Percentiles rank a stretch among this genome's conserved stretches.
phyloP scores from a whole-genome alignment of 2,329 filamentous ascomycete species.

The Claviceps digitariae region DNA sequence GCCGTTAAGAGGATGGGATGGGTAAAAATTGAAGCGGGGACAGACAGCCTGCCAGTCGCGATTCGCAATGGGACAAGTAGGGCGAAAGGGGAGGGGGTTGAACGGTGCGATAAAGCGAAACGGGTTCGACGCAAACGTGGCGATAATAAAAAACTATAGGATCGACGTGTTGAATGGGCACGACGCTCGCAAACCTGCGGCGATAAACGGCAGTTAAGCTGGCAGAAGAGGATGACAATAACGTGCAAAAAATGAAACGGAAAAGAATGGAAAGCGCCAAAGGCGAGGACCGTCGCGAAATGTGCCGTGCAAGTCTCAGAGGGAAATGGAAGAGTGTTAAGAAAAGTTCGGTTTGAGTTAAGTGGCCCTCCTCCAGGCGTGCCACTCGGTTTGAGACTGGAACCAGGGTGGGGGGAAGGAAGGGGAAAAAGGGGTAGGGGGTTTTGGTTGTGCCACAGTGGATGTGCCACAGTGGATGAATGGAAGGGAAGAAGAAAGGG shows the following conservation, averaged over 20 bases:
- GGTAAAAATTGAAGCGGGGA: not conserved
- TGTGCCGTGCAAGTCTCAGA: not conserved
- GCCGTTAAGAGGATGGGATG: not conserved
- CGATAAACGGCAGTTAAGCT: not conserved
- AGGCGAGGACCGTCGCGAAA: not conserved
- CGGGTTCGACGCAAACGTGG: not conserved
- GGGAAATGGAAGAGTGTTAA: not conserved
- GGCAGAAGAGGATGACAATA: not conserved
- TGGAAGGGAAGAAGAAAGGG: too few relatives aligned
- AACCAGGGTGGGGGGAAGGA: not conserved
- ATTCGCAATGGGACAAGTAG: not conserved
- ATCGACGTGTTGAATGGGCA: not conserved
- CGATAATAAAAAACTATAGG: not conserved
- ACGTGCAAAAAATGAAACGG: not conserved
- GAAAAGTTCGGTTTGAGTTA: not conserved
- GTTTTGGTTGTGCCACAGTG: not conserved
- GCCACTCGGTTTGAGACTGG: not conserved
- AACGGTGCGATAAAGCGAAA: not conserved
- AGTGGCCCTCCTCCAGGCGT: not conserved
- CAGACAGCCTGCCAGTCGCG: conserved; percentile 4
- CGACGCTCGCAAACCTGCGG: not conserved
- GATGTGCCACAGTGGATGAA: not conserved
- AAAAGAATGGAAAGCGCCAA: conserved; percentile 5
- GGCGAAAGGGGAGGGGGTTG: not conserved
- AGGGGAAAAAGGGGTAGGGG: too few relatives aligned